Conservation (phyloP, 768 basidiomycete species). For the Trametes elegans region DNA sequence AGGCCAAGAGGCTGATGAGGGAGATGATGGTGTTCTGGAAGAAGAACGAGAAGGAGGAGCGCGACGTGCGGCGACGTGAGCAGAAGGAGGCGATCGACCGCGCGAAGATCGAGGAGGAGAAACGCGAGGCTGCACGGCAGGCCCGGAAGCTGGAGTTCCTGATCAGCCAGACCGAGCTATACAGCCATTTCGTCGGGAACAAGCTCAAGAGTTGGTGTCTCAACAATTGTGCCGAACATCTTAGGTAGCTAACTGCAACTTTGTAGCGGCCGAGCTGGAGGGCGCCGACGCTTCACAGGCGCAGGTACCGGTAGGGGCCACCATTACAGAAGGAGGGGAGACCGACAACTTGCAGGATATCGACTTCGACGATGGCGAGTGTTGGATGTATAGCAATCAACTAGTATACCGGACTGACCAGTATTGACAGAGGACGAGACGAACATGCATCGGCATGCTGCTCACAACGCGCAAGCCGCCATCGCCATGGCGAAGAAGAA, state of each 20-base stretch:
- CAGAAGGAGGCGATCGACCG: slow-evolving; percentile 93
- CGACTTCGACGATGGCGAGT: slow-evolving; percentile 87
- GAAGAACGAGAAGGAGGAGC: slow-evolving; percentile 96
- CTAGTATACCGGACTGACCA: background rate
- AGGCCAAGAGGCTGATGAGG: slow-evolving; percentile 85
- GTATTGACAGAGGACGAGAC: slow-evolving; percentile 71
- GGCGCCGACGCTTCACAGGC: slow-evolving; percentile 47
- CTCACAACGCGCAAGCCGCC: slow-evolving; percentile 87
- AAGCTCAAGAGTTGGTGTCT: slow-evolving; percentile 80
- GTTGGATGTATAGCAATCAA: too few relatives aligned
- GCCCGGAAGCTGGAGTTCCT: slow-evolving; percentile 97
- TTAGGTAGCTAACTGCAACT: slow-evolving; percentile 1
- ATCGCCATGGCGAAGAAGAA: slow-evolving; percentile 73
- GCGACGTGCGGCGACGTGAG: slow-evolving; percentile 88
- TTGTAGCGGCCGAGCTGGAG: slow-evolving; percentile 72
- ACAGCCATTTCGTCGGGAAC: slow-evolving; percentile 98
- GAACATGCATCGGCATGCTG: slow-evolving; percentile 82
- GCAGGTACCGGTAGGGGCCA: slow-evolving; percentile 53
- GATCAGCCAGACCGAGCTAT: slow-evolving; percentile 97
- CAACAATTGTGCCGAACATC: slow-evolving; percentile 11
- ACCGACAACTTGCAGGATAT: slow-evolving; percentile 61
- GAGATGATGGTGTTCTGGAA: slow-evolving; percentile 98
- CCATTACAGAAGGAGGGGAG: slow-evolving; percentile 56
- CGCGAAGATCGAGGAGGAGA: slow-evolving; percentile 87
- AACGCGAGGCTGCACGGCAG: slow-evolving; percentile 88